Evolutionary conservation across 176 grass and related monocot genomes (phyloP).

Genomic region (Musa schizocarpa): DNA sequence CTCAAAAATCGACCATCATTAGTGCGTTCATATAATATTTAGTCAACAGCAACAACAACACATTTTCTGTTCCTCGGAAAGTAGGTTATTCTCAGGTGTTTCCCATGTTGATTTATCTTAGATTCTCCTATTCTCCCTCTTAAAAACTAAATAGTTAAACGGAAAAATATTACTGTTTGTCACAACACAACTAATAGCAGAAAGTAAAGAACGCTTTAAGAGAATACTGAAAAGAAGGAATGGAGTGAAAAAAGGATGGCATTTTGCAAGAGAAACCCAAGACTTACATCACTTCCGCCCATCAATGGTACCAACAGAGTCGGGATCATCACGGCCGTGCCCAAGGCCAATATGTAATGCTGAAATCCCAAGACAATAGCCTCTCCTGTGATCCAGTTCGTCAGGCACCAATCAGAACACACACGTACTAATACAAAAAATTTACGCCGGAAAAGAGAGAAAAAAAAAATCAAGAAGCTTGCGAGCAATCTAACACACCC

Average conservation of each 20-base stretch:
- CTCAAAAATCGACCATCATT: too few relatives aligned
- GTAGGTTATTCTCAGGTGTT: too few relatives aligned
- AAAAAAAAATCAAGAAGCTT: constrained; percentile 11
- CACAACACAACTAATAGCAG: too few relatives aligned
- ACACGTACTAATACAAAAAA: background rate
- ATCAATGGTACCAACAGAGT: constrained; percentile 69
- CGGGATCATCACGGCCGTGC: constrained; percentile 82
- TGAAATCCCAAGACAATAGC: constrained; percentile 77
- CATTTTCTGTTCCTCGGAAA: too few relatives aligned
- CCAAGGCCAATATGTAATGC: constrained; percentile 79
- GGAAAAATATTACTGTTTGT: background rate
- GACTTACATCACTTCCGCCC: constrained; percentile 74
- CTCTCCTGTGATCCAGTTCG: constrained; percentile 34
- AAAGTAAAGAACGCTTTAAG: too few relatives aligned
- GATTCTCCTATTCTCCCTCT: background rate
- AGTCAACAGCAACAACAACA: too few relatives aligned
- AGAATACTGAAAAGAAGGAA: background rate
- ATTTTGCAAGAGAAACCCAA: too few relatives aligned
- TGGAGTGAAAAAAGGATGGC: background rate
- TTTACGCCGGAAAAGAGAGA: background rate
- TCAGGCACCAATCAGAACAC: background rate
- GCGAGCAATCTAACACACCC: background rate
- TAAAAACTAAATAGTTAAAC: background rate
- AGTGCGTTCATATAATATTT: too few relatives aligned
- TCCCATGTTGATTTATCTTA: background rate